Evolutionary conservation across 495 filamentous ascomycete genomes (phyloP).

Genomic region (Niebla homalea): DNA sequence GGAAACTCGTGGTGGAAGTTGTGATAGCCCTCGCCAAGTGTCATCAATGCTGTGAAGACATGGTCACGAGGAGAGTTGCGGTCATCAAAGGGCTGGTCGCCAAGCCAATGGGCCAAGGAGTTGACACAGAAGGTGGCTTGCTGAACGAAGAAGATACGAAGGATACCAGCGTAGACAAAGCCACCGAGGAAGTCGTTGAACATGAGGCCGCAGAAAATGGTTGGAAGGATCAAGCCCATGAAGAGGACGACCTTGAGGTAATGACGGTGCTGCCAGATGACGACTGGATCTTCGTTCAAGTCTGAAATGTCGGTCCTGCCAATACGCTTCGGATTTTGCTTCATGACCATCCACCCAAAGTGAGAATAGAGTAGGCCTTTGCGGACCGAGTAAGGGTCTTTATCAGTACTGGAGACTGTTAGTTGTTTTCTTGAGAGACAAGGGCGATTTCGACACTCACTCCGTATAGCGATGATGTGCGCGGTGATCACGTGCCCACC

Average conservation of each 20-base stretch:
- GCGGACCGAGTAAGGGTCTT: slow-evolving; percentile 97
- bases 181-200: slow-evolving; percentile 89
- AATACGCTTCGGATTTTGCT: slow-evolving; percentile 85
- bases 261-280: slow-evolving; percentile 88
- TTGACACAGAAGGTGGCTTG: slow-evolving; percentile 99
- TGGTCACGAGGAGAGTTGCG: slow-evolving; percentile 97
- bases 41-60: slow-evolving; percentile 87
- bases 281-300: slow-evolving; percentile 86
- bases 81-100: slow-evolving; percentile 98
- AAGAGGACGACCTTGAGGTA: slow-evolving; percentile 78
- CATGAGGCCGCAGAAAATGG: slow-evolving; percentile 66
- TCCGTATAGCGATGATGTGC: slow-evolving; percentile 58
- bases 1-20: slow-evolving; percentile 99
- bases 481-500: slow-evolving; percentile 95
- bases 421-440: neutral
- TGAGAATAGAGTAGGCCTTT: slow-evolving; percentile 97
- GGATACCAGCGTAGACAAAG: slow-evolving; percentile 88
- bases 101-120: slow-evolving; percentile 96
- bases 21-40: slow-evolving; percentile 96
- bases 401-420: slow-evolving; percentile 87
- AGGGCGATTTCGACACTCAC: neutral
- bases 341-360: slow-evolving; percentile 85
- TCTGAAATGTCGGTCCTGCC: slow-evolving; percentile 96
- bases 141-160: slow-evolving; percentile 96
- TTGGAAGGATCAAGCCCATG: slow-evolving; percentile 82